These are phyloP conservation scores for Primulina eburnea DNA, from an alignment of 257 asterid species.

Conservation along the genomic window DNA sequence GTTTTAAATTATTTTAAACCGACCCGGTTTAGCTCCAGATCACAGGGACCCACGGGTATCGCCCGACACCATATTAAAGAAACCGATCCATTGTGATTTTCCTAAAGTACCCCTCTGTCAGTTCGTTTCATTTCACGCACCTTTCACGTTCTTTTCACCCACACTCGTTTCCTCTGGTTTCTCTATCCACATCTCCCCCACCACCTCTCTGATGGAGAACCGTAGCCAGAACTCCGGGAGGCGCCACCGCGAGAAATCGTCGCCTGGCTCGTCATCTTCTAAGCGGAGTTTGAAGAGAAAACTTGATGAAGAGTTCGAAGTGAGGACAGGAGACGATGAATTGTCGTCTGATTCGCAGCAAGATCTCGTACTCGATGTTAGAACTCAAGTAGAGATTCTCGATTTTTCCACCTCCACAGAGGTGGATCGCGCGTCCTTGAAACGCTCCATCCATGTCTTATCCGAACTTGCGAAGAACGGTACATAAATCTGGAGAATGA, in stretches of 20 bases:
- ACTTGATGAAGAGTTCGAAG: constrained; percentile 53
- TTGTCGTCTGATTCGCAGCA: constrained; percentile 50
- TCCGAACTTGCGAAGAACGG: constrained; percentile 76
- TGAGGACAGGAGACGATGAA: constrained; percentile 46
- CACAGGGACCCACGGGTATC: neutral
- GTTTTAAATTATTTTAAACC: neutral
- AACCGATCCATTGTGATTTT: neutral
- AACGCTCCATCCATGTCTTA: constrained; percentile 61
- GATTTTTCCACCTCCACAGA: constrained; percentile 42
- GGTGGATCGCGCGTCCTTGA: constrained; percentile 58
- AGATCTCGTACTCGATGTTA: constrained; percentile 65
- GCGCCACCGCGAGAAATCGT: constrained; percentile 66
- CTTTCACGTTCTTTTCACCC: neutral
- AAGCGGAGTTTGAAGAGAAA: constrained; percentile 87
- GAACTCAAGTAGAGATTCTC: constrained; percentile 67
- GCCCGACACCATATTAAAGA: neutral
- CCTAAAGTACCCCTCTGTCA: constrained; percentile 50
- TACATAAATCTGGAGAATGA: constrained; percentile 23
- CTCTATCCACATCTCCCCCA: constrained; percentile 38
- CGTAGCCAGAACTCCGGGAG: constrained; percentile 58
- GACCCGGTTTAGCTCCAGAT: neutral
- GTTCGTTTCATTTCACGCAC: constrained; percentile 22
- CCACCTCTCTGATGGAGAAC: constrained; percentile 59
- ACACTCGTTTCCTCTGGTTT: neutral
- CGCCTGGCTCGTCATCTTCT: constrained; percentile 38